Evolutionary conservation across 768 basidiomycete genomes (phyloP), one percentile per base, ranked within the genome.

Genomic region (Trametes maxima): DNA sequence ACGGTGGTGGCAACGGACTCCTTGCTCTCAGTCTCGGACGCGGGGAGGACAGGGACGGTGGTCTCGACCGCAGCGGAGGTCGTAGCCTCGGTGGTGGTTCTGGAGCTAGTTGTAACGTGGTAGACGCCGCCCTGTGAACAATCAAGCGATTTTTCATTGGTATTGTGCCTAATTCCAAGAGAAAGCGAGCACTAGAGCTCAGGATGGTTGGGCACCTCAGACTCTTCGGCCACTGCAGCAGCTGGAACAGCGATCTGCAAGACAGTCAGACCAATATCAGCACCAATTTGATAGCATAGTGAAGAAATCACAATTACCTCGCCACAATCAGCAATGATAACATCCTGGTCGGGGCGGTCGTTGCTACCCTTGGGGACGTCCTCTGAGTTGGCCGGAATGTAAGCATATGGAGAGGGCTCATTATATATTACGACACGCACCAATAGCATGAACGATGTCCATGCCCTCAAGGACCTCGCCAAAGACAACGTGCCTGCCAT

Each of bases 401-500:
- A 33, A 33, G 28, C 8, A 8, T 33, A 33, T 8, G 28, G 28
- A 33, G 25, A 21, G 22, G 1, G 0, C 7, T 12, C 21, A 11
- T 46, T 44, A 6, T 16, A 44, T 19, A 40, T 24, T 40, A 33
- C 19, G 11, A 25, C 6, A 63, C 66, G 22, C 48, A 92, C 92
- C 91, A 57, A 98, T 94, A 11, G 76, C 74, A 60, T 78, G 71
- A 39, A 98, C 81, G 58, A 98, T 77, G 64, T 95, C 90, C 91
- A 96, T 91, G 49, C 96, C 96, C 60, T 97, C 93, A 36, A 97
- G 61, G 53, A 98, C 91, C 67, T 86, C 86, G 54, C 96, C 96
- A 65, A 98, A 97, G 40, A 98, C 95, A 70, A 97, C 94, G 68
- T 96, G 95, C 74, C 87, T 88, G 67, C 89, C 88, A 75, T 98